Evolutionary conservation across 768 basidiomycete genomes (phyloP).

Genomic region (Suillus discolor): DNA sequence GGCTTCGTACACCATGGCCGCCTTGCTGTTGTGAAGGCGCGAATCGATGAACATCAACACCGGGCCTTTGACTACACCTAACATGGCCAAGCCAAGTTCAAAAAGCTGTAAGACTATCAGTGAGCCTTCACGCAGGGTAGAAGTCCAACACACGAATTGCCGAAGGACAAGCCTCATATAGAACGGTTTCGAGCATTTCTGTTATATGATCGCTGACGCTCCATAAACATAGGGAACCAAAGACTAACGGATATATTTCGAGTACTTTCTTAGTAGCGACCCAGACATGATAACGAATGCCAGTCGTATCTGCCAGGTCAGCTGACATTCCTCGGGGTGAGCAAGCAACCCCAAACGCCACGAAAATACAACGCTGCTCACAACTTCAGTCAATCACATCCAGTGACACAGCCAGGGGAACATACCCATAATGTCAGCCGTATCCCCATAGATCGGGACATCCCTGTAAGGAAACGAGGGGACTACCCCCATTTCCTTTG

Average conservation of each 20-base stretch:
- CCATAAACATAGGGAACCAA: neutral
- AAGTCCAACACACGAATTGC: slow-evolving; percentile 29
- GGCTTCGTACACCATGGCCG: slow-evolving; percentile 46
- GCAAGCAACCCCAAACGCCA: slow-evolving; percentile 33
- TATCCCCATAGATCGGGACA: slow-evolving; percentile 37
- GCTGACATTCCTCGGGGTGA: slow-evolving; percentile 38
- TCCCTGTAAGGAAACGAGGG: slow-evolving; percentile 33
- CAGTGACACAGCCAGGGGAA: slow-evolving; percentile 7
- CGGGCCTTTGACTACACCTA: slow-evolving; percentile 47
- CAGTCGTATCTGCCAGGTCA: slow-evolving; percentile 24
- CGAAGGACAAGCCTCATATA: slow-evolving; percentile 13
- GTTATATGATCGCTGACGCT: neutral
- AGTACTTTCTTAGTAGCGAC: slow-evolving; percentile 33
- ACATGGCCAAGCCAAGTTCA: slow-evolving; percentile 47
- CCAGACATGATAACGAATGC: slow-evolving; percentile 37
- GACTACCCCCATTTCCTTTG: slow-evolving; percentile 33
- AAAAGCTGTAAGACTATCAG: slow-evolving; percentile 42
- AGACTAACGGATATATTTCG: slow-evolving; percentile 25
- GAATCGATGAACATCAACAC: slow-evolving; percentile 57
- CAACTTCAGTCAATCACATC: neutral
- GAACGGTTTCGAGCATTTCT: neutral
- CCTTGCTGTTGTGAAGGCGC: slow-evolving; percentile 38
- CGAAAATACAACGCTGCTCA: slow-evolving; percentile 35
- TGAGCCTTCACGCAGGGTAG: neutral
- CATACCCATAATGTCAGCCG: slow-evolving; percentile 47